Conservation (phyloP, 108 stramenopile species). For the Poteriospumella lacustris region DNA sequence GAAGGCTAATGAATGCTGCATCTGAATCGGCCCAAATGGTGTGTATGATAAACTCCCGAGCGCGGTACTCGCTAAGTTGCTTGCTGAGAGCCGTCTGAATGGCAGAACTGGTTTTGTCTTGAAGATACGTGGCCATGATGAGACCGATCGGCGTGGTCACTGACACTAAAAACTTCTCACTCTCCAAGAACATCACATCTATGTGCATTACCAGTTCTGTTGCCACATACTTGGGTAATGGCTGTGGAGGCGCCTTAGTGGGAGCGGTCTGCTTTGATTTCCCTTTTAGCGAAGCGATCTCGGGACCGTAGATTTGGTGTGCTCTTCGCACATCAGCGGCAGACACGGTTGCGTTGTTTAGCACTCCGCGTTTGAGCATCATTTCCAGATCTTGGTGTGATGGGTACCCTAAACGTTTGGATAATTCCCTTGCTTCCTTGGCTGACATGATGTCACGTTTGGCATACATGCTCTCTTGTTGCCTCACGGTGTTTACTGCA, state of each 20-base stretch:
- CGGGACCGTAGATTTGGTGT: neutral
- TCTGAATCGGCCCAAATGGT: neutral
- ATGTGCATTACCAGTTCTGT: neutral
- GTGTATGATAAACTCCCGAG: neutral
- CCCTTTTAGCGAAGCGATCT: neutral
- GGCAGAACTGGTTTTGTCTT: neutral
- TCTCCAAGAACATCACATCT: neutral
- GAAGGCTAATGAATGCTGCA: neutral
- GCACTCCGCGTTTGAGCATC: neutral
- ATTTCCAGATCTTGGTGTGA: no score
- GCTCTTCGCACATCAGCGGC: neutral
- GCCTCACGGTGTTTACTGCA: neutral
- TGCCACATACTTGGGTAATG: neutral
- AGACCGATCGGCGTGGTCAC: neutral
- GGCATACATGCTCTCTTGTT: neutral
- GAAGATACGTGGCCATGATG: neutral
- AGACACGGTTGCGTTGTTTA: neutral
- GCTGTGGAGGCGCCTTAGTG: neutral
- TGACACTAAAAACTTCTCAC: neutral
- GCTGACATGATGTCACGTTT: neutral
- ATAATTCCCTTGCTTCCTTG: no score
- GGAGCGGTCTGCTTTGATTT: neutral
- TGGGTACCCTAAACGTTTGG: no score
- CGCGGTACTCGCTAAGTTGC: neutral
- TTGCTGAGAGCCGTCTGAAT: neutral